Percentiles rank a stretch among this genome's conserved stretches.
These are phyloP conservation scores for Acephala macrosclerotiorum DNA, from an alignment of 2,329 filamentous ascomycete species.

Conservation along the genomic window DNA sequence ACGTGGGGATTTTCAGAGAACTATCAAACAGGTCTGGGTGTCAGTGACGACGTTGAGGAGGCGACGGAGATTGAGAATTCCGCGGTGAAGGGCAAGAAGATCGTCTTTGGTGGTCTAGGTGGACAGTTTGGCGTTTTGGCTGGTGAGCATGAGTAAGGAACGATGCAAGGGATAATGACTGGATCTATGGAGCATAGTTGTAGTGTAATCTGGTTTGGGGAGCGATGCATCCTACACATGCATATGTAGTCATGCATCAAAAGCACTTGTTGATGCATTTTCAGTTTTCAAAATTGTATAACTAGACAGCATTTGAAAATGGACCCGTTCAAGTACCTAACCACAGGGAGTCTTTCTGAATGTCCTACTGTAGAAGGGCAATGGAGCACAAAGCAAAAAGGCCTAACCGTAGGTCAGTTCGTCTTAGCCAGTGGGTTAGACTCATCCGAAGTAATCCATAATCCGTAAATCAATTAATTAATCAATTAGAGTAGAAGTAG, in stretches of 20 bases:
- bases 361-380: too few relatives aligned
- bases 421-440: too few relatives aligned
- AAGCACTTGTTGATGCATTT: background rate
- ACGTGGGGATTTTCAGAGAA: conserved; percentile 83
- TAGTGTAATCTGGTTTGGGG: background rate
- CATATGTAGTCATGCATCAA: background rate
- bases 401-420: too few relatives aligned
- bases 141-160: conserved; percentile 40
- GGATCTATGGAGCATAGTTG: background rate
- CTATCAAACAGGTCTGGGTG: conserved; percentile 82
- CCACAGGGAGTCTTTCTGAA: too few relatives aligned
- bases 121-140: conserved; percentile 81
- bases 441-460: too few relatives aligned
- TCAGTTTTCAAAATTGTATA: conserved; percentile 1
- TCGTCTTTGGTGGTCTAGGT: conserved; percentile 84
- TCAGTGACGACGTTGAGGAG: conserved; percentile 78
- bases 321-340: too few relatives aligned
- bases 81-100: conserved; percentile 76
- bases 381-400: too few relatives aligned
- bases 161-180: background rate
- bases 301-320: background rate
- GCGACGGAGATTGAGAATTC: conserved; percentile 87
- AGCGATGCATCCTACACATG: background rate
- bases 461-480: too few relatives aligned
- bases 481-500: too few relatives aligned